phyloP scores from a whole-genome alignment of 306 rosid species.

The Parietaria judaica region DNA sequence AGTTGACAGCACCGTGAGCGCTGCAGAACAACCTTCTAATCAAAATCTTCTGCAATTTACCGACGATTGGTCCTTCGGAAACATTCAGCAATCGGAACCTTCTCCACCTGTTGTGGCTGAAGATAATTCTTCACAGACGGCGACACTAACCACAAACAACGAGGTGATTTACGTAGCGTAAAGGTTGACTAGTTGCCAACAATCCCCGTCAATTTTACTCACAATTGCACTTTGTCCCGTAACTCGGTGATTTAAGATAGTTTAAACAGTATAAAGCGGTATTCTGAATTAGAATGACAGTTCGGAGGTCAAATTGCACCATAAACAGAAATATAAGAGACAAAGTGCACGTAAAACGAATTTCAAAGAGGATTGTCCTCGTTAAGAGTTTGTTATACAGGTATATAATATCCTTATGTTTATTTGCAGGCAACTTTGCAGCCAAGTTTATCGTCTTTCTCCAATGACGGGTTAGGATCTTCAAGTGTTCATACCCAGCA shows the following conservation, averaged over 20 bases:
- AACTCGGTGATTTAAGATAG: no score
- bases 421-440: slow-evolving; percentile 17
- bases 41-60: slow-evolving; percentile 17
- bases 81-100: slow-evolving; percentile 26
- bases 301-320: no score
- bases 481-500: slow-evolving; percentile 24
- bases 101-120: slow-evolving; percentile 8
- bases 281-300: no score
- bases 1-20: slow-evolving; percentile 15
- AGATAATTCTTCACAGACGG: slow-evolving; percentile 24
- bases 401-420: no score
- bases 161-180: slow-evolving; percentile 37
- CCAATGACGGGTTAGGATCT: slow-evolving; percentile 24
- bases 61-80: slow-evolving; percentile 21
- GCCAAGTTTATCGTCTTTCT: slow-evolving; percentile 22
- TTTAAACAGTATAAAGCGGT: no score
- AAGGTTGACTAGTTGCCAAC: no score
- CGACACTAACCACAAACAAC: slow-evolving; percentile 22
- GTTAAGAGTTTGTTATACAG: no score
- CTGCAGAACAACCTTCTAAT: slow-evolving; percentile 26
- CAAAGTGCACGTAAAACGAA: no score
- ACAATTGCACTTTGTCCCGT: no score
- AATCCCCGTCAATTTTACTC: no score
- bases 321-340: no score
- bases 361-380: no score